Evolutionary conservation across 345 rosid genomes (phyloP).

Genomic region (Rhodamnia argentea): DNA sequence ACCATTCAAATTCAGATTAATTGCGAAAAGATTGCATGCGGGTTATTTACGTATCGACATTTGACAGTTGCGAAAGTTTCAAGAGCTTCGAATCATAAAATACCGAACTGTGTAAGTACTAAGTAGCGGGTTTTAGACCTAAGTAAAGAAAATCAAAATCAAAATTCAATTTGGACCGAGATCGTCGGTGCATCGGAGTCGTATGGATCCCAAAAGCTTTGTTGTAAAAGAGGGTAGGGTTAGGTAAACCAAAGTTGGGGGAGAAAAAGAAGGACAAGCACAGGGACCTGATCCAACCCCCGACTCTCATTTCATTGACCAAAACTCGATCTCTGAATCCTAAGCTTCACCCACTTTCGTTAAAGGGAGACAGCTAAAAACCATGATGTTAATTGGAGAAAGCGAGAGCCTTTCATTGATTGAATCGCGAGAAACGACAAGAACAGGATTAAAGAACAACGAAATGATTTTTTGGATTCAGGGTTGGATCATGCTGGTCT

Average conservation of each 20-base stretch:
- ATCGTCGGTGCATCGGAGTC: neutral
- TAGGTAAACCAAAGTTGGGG: neutral
- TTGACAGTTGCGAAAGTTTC: too few relatives aligned
- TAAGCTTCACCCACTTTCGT: neutral
- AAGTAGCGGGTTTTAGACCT: neutral
- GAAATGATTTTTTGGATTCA: too few relatives aligned
- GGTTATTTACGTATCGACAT: neutral
- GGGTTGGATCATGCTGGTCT: neutral
- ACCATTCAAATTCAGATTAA: neutral
- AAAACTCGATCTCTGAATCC: neutral
- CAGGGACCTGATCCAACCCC: neutral
- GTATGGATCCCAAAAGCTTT: neutral
- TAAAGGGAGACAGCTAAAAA: neutral
- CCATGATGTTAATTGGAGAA: neutral
- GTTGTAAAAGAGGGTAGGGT: neutral
- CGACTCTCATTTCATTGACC: neutral
- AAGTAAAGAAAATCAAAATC: neutral
- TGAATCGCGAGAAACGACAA: neutral
- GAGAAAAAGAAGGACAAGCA: neutral
- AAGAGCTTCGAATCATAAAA: too few relatives aligned
- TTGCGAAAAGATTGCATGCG: neutral
- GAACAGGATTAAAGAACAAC: neutral
- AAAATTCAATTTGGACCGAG: neutral
- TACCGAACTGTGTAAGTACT: neutral
- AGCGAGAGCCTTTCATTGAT: neutral